Percentiles rank a stretch among this genome's conserved stretches.
These are phyloP conservation scores for Neoboletus magnificus DNA, from an alignment of 768 basidiomycete species.

Conservation along the genomic window DNA sequence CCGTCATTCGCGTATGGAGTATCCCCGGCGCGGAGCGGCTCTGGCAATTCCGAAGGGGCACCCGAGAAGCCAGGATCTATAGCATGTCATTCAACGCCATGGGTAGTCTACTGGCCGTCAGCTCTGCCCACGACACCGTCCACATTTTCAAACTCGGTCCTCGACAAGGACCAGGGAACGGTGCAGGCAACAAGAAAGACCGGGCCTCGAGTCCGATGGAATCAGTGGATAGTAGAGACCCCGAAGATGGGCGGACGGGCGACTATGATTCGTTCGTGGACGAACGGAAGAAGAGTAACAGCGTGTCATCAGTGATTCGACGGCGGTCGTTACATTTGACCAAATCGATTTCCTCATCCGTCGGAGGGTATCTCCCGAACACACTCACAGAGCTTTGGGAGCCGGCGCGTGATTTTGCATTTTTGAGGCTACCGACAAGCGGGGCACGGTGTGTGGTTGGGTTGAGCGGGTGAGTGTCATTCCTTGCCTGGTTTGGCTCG, in stretches of 20 bases:
- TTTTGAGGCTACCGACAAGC: constrained; percentile 72
- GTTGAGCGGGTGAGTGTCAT: constrained; percentile 70
- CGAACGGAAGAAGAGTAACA: constrained; percentile 58
- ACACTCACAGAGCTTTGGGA: constrained; percentile 97
- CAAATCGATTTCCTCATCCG: constrained; percentile 68
- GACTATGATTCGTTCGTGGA: constrained; percentile 88
- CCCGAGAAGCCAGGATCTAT: constrained; percentile 81
- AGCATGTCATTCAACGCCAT: constrained; percentile 83
- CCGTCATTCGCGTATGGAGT: constrained; percentile 93
- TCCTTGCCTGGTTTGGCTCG: not conserved
- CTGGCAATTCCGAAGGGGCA: constrained; percentile 93
- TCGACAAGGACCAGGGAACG: constrained; percentile 25
- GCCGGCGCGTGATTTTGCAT: constrained; percentile 92
- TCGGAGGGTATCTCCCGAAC: constrained; percentile 84
- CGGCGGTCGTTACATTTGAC: constrained; percentile 73
- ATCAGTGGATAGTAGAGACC: constrained; percentile 61
- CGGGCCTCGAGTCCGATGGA: constrained; percentile 58
- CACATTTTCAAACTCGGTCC: constrained; percentile 88
- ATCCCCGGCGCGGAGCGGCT: constrained; percentile 90
- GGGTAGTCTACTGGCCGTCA: constrained; percentile 82
- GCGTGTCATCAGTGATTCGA: constrained; percentile 62
- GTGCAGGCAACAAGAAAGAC: constrained; percentile 20
- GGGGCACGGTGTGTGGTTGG: constrained; percentile 87
- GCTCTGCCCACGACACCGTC: constrained; percentile 90
- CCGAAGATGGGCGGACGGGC: constrained; percentile 51